Percentiles rank a stretch among this genome's conserved stretches.
These are phyloP conservation scores for thale cress (Arabidopsis thaliana) DNA, from an alignment of 345 rosid species.

Conservation along the genomic window DNA sequence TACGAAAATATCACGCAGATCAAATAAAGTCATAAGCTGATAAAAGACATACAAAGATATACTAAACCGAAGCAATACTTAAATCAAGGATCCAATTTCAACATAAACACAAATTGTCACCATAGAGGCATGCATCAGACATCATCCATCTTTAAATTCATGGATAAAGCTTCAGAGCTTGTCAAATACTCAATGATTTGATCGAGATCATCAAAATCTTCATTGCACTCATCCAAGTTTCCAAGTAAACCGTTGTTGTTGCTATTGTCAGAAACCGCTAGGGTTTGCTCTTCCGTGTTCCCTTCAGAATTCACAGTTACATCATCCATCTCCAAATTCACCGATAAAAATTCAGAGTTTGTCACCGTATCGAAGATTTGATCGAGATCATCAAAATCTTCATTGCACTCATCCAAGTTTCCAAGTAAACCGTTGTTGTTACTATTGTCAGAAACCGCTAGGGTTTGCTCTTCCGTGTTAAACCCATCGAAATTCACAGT, in stretches of 20 bases:
- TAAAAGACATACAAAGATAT: too few species aligned
- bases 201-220: slow-evolving; percentile 14
- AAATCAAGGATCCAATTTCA: too few species aligned
- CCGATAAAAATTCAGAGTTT: background rate
- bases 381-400: slow-evolving; percentile 23
- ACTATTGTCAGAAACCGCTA: background rate
- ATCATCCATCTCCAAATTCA: background rate
- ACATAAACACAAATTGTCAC: too few species aligned
- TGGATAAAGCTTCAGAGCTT: too few species aligned
- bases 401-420: background rate
- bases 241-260: background rate
- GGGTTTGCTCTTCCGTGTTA: background rate
- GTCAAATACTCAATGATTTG: background rate
- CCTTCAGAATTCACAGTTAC: background rate
- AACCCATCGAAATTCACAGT: background rate
- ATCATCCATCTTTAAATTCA: background rate
- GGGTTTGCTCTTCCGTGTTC: background rate
- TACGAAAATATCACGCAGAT: too few species aligned
- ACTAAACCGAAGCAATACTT: too few species aligned
- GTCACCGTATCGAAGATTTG: background rate
- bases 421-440: background rate
- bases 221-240: background rate
- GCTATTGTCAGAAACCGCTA: background rate
- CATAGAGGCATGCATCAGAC: background rate
- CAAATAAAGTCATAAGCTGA: too few species aligned